Percentiles rank a stretch among this genome's conserved stretches.
Evolutionary conservation across 306 rosid species (phyloP).

Genomic region (Gillenia trifoliata): DNA sequence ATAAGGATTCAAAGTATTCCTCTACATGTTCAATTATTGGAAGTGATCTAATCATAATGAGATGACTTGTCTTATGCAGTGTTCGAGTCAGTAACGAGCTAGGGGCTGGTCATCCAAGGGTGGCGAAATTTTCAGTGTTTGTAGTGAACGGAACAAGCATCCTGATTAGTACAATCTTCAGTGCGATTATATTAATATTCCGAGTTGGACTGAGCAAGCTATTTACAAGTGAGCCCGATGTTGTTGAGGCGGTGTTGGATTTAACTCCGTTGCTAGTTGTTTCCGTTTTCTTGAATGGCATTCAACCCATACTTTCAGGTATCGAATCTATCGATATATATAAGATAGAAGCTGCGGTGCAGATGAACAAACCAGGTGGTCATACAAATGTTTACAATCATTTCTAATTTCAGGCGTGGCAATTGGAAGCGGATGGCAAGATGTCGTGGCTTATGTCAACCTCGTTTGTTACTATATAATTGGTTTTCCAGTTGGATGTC

Average conservation of each 20-base stretch:
- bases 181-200: conserved; percentile 39
- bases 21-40: background rate
- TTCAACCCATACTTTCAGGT: conserved; percentile 58
- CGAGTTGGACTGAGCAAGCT: conserved; percentile 48
- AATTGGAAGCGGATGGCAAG: conserved; percentile 88
- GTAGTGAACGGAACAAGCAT: conserved; percentile 67
- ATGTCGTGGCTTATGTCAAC: conserved; percentile 64
- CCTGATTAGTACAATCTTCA: conserved; percentile 43
- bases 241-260: conserved; percentile 43
- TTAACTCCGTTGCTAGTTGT: conserved; percentile 64
- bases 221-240: conserved; percentile 51
- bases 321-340: background rate
- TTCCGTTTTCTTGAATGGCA: conserved; percentile 69
- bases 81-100: conserved; percentile 69
- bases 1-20: background rate
- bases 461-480: conserved; percentile 47
- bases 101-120: conserved; percentile 65
- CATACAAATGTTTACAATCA: background rate
- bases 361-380: background rate
- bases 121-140: conserved; percentile 53
- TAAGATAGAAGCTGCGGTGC: background rate
- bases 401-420: conserved; percentile 43
- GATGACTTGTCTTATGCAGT: conserved; percentile 26
- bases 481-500: conserved; percentile 68
- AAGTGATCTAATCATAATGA: background rate